These are phyloP conservation scores for Rhizoctonia solani DNA, from an alignment of 1,284 basidiomycete species.

Conservation along the genomic window DNA sequence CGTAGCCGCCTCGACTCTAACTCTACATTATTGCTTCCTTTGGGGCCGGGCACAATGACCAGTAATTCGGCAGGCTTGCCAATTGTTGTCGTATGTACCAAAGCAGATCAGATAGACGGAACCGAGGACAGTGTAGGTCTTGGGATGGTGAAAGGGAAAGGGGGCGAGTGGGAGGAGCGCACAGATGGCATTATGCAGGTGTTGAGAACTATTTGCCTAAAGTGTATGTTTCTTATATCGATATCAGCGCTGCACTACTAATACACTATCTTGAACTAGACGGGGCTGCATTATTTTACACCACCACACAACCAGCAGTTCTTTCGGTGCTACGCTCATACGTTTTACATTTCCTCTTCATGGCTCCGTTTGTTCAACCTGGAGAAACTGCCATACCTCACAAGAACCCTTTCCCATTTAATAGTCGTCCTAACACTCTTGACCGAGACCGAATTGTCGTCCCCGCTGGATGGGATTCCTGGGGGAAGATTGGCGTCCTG, in stretches of 20 bases:
- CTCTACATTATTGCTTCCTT: conserved; percentile 65
- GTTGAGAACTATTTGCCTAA: conserved; percentile 86
- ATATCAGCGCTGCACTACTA: not conserved
- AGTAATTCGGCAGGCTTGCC: conserved; percentile 83
- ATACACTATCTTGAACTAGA: conserved; percentile 54
- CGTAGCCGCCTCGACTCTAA: conserved; percentile 55
- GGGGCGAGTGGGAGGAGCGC: conserved; percentile 90
- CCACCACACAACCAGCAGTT: conserved; percentile 80
- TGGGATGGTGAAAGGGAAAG: conserved; percentile 83
- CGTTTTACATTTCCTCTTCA: conserved; percentile 83
- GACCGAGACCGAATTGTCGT: conserved; percentile 92
- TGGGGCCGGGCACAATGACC: conserved; percentile 78
- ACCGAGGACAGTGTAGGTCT: conserved; percentile 70
- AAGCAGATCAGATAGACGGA: conserved; percentile 85
- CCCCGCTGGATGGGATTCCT: conserved; percentile 96
- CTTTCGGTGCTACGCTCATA: conserved; percentile 84
- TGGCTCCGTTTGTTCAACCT: conserved; percentile 67
- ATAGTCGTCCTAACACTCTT: conserved; percentile 84
- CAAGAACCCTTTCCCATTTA: conserved; percentile 83
- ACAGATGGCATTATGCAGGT: conserved; percentile 96
- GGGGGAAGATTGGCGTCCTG: conserved; percentile 92
- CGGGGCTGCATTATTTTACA: conserved; percentile 91
- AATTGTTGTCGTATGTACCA: conserved; percentile 89
- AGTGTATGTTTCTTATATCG: conserved; percentile 63
- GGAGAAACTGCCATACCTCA: conserved; percentile 60